phyloP scores from a whole-genome alignment of 495 filamentous ascomycete genomes.

The Astrothelium macrocarpum region DNA sequence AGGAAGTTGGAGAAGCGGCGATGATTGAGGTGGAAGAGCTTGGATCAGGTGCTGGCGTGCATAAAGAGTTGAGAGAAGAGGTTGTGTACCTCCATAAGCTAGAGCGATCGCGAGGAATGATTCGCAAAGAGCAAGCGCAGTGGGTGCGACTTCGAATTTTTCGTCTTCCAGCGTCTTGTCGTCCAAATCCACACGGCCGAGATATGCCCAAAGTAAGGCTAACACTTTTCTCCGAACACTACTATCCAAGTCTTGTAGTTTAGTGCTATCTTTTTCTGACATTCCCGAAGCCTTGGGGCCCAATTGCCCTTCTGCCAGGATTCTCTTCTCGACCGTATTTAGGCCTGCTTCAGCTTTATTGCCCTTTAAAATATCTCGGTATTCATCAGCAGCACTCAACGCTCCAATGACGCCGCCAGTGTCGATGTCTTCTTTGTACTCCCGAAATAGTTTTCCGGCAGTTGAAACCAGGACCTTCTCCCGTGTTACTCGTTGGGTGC shows the following conservation, averaged over 20 bases:
- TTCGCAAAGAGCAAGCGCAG: slow-evolving; percentile 72
- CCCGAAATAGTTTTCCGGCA: slow-evolving; percentile 84
- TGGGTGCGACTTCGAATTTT: slow-evolving; percentile 72
- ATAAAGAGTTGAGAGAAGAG: slow-evolving; percentile 73
- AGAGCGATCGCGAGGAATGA: slow-evolving; percentile 81
- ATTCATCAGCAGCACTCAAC: slow-evolving; percentile 76
- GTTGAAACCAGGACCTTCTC: slow-evolving; percentile 85
- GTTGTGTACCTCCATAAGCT: slow-evolving; percentile 72
- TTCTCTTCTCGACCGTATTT: slow-evolving; percentile 68
- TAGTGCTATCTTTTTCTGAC: slow-evolving; percentile 58
- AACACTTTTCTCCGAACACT: slow-evolving; percentile 73
- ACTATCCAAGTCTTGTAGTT: slow-evolving; percentile 57
- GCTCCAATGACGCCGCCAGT: slow-evolving; percentile 70
- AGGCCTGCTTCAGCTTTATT: slow-evolving; percentile 64
- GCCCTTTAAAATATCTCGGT: slow-evolving; percentile 59
- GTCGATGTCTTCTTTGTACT: slow-evolving; percentile 74
- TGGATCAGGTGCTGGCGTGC: slow-evolving; percentile 80
- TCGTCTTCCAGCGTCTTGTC: slow-evolving; percentile 63
- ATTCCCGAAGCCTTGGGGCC: slow-evolving; percentile 46
- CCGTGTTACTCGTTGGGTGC: slow-evolving; percentile 80
- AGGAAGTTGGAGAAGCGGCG: slow-evolving; percentile 86
- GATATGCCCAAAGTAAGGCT: slow-evolving; percentile 86
- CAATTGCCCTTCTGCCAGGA: slow-evolving; percentile 50
- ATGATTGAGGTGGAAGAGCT: slow-evolving; percentile 70
- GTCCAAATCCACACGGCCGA: slow-evolving; percentile 71